phyloP scores from a whole-genome alignment of 148 eudicot genomes.

The Beta vulgaris region DNA sequence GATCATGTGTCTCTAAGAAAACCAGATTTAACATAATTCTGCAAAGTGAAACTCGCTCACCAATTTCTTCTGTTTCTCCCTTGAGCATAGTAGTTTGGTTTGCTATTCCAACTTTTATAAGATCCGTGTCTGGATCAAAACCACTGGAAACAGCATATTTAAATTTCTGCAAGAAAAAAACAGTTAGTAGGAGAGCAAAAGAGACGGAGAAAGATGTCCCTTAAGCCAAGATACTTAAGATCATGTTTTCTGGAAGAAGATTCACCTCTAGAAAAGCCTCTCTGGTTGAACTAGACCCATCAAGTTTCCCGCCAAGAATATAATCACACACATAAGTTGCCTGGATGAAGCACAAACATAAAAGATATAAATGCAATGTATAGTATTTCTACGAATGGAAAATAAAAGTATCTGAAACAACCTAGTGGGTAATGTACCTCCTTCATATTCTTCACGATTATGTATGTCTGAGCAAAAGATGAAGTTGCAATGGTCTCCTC shows the following conservation, averaged over 20 bases:
- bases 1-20: background rate
- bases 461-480: constrained; percentile 85
- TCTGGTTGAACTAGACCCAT: constrained; percentile 96
- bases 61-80: constrained; percentile 99
- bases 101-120: constrained; percentile 82
- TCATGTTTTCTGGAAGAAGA: background rate
- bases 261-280: constrained; percentile 86
- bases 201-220: background rate
- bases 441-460: constrained; percentile 78
- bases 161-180: constrained; percentile 64
- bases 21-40: constrained; percentile 1
- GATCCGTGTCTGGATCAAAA: constrained; percentile 93
- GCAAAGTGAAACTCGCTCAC: constrained; percentile 46
- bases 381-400: background rate
- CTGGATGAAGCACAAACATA: constrained; percentile 37
- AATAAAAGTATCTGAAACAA: constrained; percentile 2
- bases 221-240: background rate
- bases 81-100: constrained; percentile 99
- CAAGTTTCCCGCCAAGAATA: constrained; percentile 89
- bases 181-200: background rate
- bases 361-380: constrained; percentile 11
- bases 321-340: constrained; percentile 91
- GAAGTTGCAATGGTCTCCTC: constrained; percentile 98
- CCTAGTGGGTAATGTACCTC: constrained; percentile 51
- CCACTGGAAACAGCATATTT: constrained; percentile 80